Evolutionary conservation across 2,329 filamentous ascomycete species (phyloP), one percentile per base, ranked within the genome.

Genomic region (Penicillium rolfsii): DNA sequence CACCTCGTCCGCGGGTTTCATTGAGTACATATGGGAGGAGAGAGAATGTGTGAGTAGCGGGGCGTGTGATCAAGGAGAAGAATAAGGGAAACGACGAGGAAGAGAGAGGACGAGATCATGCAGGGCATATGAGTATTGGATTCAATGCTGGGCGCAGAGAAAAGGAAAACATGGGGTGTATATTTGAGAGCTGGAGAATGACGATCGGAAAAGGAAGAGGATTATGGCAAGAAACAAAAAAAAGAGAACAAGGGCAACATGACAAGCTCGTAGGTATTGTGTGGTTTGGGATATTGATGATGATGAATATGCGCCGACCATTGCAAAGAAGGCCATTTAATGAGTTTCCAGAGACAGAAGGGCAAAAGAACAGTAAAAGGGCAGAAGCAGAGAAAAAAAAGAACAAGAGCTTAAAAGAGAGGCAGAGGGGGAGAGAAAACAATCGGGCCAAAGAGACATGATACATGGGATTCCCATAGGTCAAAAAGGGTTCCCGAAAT

Each of bases 221-320:
- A 22, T 22, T 22, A 22, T 28, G 52, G 22, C 6, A 54, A 43
- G 30, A 52, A 52, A 11, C 8, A 52, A 52, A 19, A 22, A 35
- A 5, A 19, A 28, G 30, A 33, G 11, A 36, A 52, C 11, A 7
- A 52, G 16, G 49, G 28, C 50, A 46, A 36, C 55, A 61, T 55
- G 58, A 33, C 45, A 41, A 55, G 14, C 46, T 55, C 43, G 55
- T 50, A 52, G 38, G 36, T 50, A 55, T 40, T 45, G 48, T 38
- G 43, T 19, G 60, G 55, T 53, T 62, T 59, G 52, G 62, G 60
- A 60, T 61, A 64, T 46, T 55, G 53, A 46, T 61, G 58, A 59
- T 62, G 57, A 61, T 69, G 57, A 59, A 64, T 65, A 69, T 70
- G 67, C 65, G 67, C 64, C 62, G 62, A 65, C 62, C 65, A 59